Conservation (phyloP, 176 grass and related monocot species). For the Oryza glaberrima region DNA sequence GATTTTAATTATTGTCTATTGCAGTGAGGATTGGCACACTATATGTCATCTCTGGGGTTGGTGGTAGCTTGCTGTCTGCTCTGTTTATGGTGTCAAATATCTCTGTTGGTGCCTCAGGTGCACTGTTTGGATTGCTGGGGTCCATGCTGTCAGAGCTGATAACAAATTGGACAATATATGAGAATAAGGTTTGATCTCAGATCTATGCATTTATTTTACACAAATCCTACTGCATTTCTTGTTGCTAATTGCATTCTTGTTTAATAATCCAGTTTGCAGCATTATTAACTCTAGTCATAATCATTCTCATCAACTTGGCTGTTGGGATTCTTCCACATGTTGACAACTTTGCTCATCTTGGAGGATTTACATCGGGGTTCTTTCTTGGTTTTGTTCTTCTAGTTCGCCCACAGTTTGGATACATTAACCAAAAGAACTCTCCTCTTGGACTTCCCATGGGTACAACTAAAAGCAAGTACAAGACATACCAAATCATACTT, state of each 20-base stretch:
- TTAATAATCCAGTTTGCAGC: conserved; percentile 66
- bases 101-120: conserved; percentile 96
- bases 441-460: conserved; percentile 58
- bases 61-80: conserved; percentile 90
- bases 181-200: conserved; percentile 72
- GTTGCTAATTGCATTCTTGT: conserved; percentile 39
- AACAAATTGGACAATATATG: conserved; percentile 98
- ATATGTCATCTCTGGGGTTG: conserved; percentile 84
- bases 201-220: conserved; percentile 13
- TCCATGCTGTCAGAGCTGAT: conserved; percentile 96
- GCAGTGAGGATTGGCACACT: conserved; percentile 86
- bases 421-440: conserved; percentile 81
- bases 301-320: conserved; percentile 82
- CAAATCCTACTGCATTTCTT: background rate
- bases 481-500: conserved; percentile 80
- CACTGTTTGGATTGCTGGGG: conserved; percentile 93
- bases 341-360: conserved; percentile 95
- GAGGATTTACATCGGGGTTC: conserved; percentile 88
- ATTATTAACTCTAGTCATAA: conserved; percentile 69
- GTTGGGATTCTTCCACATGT: conserved; percentile 85
- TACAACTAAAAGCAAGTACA: conserved; percentile 67
- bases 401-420: conserved; percentile 79
- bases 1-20: conserved; percentile 31
- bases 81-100: conserved; percentile 83
- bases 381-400: conserved; percentile 92